Evolutionary conservation across 139 green algal species (phyloP).

Genomic region (Astrephomene gubernaculifera): DNA sequence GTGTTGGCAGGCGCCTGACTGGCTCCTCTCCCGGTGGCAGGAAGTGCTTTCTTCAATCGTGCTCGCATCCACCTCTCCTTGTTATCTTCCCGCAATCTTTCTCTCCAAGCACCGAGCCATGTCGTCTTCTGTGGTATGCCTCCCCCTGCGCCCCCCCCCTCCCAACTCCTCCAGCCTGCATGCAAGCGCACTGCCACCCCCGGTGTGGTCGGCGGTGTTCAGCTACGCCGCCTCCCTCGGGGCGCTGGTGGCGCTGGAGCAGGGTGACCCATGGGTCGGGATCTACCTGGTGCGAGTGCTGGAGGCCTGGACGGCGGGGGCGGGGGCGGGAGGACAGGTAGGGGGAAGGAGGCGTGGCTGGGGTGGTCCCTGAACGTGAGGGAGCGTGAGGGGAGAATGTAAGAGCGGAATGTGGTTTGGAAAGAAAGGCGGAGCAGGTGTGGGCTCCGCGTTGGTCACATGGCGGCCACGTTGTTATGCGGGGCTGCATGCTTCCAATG

Average conservation of each 20-base stretch:
- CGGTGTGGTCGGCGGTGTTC: constrained; percentile 2
- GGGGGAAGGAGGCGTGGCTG: background rate
- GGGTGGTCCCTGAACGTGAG: background rate
- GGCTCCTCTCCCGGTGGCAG: background rate
- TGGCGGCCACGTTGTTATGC: background rate
- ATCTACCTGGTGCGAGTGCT: constrained; percentile 19
- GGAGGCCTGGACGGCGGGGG: background rate
- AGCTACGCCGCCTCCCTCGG: background rate
- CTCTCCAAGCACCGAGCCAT: background rate
- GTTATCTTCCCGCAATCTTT: background rate
- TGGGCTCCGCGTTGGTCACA: background rate
- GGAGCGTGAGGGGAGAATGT: background rate
- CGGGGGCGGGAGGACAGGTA: background rate
- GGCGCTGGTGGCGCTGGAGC: constrained; percentile 26
- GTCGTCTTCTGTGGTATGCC: background rate
- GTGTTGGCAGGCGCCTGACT: background rate
- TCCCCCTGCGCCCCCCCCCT: background rate
- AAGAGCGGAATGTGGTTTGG: background rate
- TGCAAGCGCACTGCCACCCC: background rate
- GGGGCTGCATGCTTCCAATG: background rate
- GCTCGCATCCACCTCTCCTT: background rate
- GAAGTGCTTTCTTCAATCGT: background rate
- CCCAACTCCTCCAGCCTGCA: constrained; percentile 1
- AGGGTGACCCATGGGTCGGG: constrained; percentile 2
- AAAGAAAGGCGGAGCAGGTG: background rate